Conservation (phyloP, 2,329 filamentous ascomycete species). For the Aspergillus udagawae region DNA sequence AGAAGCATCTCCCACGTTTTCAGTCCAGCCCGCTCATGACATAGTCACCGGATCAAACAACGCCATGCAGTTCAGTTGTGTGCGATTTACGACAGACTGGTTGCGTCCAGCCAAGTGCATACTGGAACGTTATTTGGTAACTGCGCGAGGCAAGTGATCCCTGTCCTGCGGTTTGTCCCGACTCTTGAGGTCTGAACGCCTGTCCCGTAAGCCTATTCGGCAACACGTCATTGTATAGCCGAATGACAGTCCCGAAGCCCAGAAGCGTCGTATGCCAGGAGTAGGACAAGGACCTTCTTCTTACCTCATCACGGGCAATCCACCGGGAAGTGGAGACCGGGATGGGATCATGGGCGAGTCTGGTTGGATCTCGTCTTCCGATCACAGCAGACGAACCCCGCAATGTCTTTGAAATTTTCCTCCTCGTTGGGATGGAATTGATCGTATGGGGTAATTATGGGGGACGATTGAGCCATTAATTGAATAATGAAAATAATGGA, state of each 20-base stretch:
- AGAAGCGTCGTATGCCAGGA: neutral
- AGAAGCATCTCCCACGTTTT: neutral
- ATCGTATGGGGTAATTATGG: neutral
- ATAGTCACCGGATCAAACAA: neutral
- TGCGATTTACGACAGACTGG: neutral
- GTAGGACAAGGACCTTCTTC: neutral
- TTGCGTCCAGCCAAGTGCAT: neutral
- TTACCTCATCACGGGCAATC: neutral
- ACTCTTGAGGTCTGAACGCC: neutral
- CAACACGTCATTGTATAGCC: neutral
- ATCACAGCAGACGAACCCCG: neutral
- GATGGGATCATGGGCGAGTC: neutral
- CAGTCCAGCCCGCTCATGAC: neutral
- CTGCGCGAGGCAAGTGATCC: neutral
- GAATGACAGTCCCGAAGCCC: neutral
- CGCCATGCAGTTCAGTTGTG: neutral
- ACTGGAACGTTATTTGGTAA: too few species aligned
- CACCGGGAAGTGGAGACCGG: neutral
- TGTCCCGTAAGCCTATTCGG: neutral
- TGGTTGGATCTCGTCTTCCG: neutral
- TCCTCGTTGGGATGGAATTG: neutral
- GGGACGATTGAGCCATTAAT: neutral
- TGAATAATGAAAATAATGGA: constrained; percentile 24
- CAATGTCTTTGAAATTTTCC: neutral
- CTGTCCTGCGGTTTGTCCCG: neutral